Percentiles rank a stretch among this genome's conserved stretches.
Evolutionary conservation across 805 yeast genomes (phyloP).

Genomic region (Saturnispora sekii): DNA sequence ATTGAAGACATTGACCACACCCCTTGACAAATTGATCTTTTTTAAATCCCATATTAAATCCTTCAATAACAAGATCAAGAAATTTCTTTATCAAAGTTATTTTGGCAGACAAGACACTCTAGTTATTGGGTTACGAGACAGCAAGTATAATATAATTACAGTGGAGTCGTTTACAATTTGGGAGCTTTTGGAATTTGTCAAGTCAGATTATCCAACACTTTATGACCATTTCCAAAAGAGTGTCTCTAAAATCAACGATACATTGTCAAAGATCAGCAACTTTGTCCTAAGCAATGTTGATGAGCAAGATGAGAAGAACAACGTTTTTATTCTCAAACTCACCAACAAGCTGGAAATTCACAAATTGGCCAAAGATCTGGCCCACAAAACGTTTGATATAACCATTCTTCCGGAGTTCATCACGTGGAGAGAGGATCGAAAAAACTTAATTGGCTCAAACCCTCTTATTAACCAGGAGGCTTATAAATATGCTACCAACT

Average conservation of each 20-base stretch:
- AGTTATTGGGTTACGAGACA: conserved; percentile 11
- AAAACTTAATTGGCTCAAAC: background rate
- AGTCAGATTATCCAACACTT: background rate
- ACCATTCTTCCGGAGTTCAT: background rate
- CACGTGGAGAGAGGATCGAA: background rate
- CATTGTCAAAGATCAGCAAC: background rate
- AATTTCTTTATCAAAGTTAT: conserved; percentile 12
- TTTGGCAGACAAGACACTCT: conserved; percentile 11
- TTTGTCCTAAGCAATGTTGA: background rate
- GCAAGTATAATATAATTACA: conserved; percentile 2
- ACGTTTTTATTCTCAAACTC: background rate
- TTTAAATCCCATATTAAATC: background rate
- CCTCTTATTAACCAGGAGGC: background rate
- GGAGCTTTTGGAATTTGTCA: conserved; percentile 10
- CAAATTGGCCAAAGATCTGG: background rate
- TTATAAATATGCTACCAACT: background rate
- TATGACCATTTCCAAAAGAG: conserved; percentile 5
- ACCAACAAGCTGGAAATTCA: background rate
- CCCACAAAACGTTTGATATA: background rate
- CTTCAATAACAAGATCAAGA: conserved; percentile 2
- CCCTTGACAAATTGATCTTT: conserved; percentile 2
- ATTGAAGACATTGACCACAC: background rate
- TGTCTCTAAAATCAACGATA: background rate
- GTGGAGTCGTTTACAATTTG: background rate
- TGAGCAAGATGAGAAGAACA: conserved; percentile 2